Evolutionary conservation across 352 stramenopile genomes (phyloP).

Genomic region (Phytopythium cucurbitacearum): DNA sequence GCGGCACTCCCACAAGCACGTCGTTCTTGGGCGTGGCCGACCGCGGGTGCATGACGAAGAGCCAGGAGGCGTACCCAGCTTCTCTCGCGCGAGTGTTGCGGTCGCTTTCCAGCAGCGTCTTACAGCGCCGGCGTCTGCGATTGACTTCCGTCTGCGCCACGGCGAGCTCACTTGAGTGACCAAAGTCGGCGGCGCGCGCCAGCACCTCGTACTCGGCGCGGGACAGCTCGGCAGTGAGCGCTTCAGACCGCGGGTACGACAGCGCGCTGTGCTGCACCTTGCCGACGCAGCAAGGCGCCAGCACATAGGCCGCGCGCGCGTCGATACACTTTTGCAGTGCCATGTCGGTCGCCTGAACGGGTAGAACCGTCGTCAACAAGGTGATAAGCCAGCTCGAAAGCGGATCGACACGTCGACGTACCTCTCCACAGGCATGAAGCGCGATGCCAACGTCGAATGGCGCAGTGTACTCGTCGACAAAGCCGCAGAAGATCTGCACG

Average conservation of each 20-base stretch:
- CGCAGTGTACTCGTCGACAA: conserved; percentile 62
- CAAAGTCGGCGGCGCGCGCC: conserved; percentile 74
- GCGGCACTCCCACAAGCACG: conserved; percentile 67
- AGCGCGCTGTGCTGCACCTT: conserved; percentile 71
- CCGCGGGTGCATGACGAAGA: conserved; percentile 78
- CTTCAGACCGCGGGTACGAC: conserved; percentile 52
- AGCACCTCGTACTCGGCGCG: conserved; percentile 73
- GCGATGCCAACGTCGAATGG: conserved; percentile 78
- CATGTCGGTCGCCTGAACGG: conserved; percentile 56
- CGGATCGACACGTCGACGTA: conserved; percentile 1
- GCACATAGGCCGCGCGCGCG: conserved; percentile 56
- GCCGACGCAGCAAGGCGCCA: conserved; percentile 78
- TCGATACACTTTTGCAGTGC: conserved; percentile 71
- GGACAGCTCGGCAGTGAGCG: conserved; percentile 33
- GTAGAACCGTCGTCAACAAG: conserved; percentile 1
- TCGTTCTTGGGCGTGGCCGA: conserved; percentile 81
- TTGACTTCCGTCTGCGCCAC: conserved; percentile 48
- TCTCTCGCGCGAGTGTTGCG: conserved; percentile 59
- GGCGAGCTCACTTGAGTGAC: conserved; percentile 34
- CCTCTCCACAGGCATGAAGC: conserved; percentile 72
- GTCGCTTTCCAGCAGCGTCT: conserved; percentile 79
- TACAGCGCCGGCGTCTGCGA: conserved; percentile 55
- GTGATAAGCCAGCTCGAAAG: background rate
- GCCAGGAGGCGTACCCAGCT: conserved; percentile 53
- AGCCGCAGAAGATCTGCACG: conserved; percentile 71